Base-by-base conservation (phyloP, 2,329 filamentous ascomycete species). In the Nemania serpens region DNA sequence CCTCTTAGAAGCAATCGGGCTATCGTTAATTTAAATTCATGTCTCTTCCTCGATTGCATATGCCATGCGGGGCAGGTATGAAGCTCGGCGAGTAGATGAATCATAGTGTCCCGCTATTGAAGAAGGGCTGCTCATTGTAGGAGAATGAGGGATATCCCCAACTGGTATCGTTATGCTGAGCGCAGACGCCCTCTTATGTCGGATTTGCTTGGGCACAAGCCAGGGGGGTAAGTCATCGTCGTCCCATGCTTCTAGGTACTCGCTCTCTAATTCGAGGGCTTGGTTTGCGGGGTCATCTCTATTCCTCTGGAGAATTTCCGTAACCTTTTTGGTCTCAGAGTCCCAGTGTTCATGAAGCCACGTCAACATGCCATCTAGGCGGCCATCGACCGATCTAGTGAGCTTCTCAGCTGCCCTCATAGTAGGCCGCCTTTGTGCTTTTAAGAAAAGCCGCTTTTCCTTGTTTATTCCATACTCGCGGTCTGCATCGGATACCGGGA, bases 231-330 rank as follows among this genome's bases (percentile, higher is more conserved):
- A 54, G 34, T 54, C 60, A 11, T 62, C 54, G 22, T 74, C 72
- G 17, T 70, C 66, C 71, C 71, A 73, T 5, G 69, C 66, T 10
- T 69, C 67, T 6, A 73, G 58, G 25, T 69, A 72, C 25, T 69
- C 68, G 34, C 48, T 54, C 36, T 71, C 68, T 12, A 73, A 48
- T 46, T 69, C 65, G 12, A 72, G 59, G 1, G 47, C 17, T 12
- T 62, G 61, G 52, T 70, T 70, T 17, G 41, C 15, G 9, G 53
- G 60, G 17, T 68, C 57, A 18, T 62, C 57, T 53, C 67, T 65
- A 46, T 73, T 72, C 29, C 70, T 67, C 11, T 57, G 41, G 6
- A 73, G 34, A 3, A 71, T 65, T 0, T 66, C 63, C 4, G 47
- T 65, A 2, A 55, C 67, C 50, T 66, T 68, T 37, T 61, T 52